These are phyloP conservation scores for Aureobasidium zeae DNA, from an alignment of 2,329 filamentous ascomycete genomes.

Conservation along the genomic window DNA sequence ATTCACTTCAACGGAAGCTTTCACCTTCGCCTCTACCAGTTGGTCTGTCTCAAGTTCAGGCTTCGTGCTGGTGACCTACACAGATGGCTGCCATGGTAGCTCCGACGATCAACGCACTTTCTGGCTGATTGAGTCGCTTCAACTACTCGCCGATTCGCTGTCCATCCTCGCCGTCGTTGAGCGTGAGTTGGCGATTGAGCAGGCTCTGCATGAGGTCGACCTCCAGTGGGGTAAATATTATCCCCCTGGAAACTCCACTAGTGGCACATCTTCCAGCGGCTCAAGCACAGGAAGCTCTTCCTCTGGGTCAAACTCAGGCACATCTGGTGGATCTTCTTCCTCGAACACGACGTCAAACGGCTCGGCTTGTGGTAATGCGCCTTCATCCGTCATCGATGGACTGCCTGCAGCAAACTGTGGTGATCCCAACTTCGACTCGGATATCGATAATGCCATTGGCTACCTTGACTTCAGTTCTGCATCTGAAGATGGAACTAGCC, in stretches of 20 bases:
- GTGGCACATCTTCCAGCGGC: background rate
- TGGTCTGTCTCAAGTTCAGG: background rate
- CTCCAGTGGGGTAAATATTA: conserved; percentile 4
- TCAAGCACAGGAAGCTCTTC: background rate
- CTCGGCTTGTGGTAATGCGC: conserved; percentile 1
- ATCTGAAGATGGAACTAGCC: background rate
- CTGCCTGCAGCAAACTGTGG: conserved; percentile 6
- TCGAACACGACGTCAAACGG: background rate
- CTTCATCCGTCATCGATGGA: conserved; percentile 1
- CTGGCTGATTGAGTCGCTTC: conserved; percentile 5
- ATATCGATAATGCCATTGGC: conserved; percentile 6
- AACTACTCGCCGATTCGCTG: background rate
- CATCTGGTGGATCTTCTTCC: background rate
- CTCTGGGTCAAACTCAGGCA: too few species aligned
- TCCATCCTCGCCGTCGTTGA: conserved; percentile 4
- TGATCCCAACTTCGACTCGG: conserved; percentile 4
- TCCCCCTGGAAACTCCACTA: background rate
- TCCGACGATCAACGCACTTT: conserved; percentile 4
- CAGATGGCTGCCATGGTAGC: conserved; percentile 5
- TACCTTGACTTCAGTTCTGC: background rate
- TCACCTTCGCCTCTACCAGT: background rate
- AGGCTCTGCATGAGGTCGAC: background rate
- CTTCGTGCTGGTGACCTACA: conserved; percentile 5
- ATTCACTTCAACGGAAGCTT: conserved; percentile 1
- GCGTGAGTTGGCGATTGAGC: background rate